phyloP scores from a whole-genome alignment of 257 asterid species.

The Haberlea rhodopensis region DNA sequence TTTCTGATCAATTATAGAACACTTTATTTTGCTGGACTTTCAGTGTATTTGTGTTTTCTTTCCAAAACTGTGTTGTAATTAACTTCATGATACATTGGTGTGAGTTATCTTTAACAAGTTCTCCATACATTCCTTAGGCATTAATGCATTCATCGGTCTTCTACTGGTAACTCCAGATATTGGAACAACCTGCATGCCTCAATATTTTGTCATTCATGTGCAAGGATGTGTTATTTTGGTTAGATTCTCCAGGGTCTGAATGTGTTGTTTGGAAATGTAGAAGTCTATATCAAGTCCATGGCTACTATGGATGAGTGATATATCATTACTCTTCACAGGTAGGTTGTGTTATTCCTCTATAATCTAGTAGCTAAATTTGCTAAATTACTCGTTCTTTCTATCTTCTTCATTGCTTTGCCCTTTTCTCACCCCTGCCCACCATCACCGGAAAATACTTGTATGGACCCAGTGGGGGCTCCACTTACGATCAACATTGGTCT shows the following conservation, averaged over 20 bases:
- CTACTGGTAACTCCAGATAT: neutral
- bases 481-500: too few relatives aligned
- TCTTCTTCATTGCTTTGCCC: too few relatives aligned
- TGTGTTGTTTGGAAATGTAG: too few relatives aligned
- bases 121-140: neutral
- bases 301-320: too few relatives aligned
- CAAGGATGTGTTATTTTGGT: neutral
- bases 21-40: neutral
- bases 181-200: neutral
- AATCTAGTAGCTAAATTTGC: too few relatives aligned
- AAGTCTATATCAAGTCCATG: too few relatives aligned
- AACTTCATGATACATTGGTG: neutral
- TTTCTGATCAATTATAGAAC: constrained; percentile 6
- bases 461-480: too few relatives aligned
- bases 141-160: neutral
- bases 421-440: too few relatives aligned
- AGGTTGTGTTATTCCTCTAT: too few relatives aligned
- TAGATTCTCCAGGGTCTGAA: neutral
- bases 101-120: neutral
- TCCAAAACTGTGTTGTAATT: constrained; percentile 5
- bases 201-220: neutral
- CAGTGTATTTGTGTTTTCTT: constrained; percentile 1
- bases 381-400: too few relatives aligned
- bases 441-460: too few relatives aligned
- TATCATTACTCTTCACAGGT: too few relatives aligned